Base-by-base conservation (phyloP, 2,329 filamentous ascomycete genomes). In the Laburnicola sp. region DNA sequence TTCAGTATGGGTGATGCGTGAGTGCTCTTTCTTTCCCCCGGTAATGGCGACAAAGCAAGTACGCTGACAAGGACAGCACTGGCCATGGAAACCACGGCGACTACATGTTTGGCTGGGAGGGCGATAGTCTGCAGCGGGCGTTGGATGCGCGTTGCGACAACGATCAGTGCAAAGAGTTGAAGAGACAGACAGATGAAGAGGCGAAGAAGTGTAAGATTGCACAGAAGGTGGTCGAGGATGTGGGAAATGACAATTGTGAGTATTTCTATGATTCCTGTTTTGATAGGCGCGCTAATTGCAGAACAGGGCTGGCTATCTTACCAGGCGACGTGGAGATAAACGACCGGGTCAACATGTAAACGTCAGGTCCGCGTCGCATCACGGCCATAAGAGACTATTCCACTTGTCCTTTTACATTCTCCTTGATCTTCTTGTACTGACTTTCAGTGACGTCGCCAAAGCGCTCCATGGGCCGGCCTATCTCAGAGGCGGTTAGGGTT, bases 1-100 rank as follows among this genome's bases (percentile, higher is more conserved):
- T 68, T 61, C 38, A 52, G 51, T 4, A 68, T 69, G 65, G 65
- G 65, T 32, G 66, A 69, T 52, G 60, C 61, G 65, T 68, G 48
- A 60, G 63, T 57, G 6, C 7, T 32, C 22, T 8, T 5, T 25
- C 3, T 36, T 6, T 39, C 25, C 10, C 23, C 7, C 0, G n/a
- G 1, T n/a, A 50, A 22, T 47, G 10, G 2, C 10, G 22, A 6
- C 4, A 40, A 11, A 16, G 1, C n/a, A n/a, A n/a, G 10, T 30
- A 5, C 7, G 10, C 35, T 38, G 6, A 22, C n/a, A n/a, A 16
- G n/a, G 31, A 62, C 59, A 72, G 57, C 1, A 65, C 62, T 6
- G 62, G 62, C n/a, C 60, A 66, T 42, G 63, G 61, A 11, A 58
- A 64, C 16, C 62, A 67, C 36, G 62, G 62, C 9, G 57, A 64